Evolutionary conservation across 305 asterid genomes (phyloP), one percentile per base, ranked within the genome.

Genomic region (Fraxinus ornus): DNA sequence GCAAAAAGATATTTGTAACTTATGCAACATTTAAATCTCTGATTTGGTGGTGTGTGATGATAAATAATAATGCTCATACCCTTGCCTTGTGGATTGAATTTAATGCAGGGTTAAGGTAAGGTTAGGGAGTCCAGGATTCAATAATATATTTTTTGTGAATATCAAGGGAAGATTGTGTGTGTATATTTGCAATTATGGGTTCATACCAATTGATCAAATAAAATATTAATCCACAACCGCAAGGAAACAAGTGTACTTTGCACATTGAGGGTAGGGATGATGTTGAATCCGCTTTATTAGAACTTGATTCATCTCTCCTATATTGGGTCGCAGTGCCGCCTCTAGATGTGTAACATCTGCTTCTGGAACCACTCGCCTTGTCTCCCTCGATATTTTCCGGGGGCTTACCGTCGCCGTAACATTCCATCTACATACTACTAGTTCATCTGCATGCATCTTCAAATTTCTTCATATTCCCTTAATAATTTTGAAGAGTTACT

Each of bases 351-450:
- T 6, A 55, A 30, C 44, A 2, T 47, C 36, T 47, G 30, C 79
- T 15, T 12, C 70, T 15, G 10, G 79, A 64, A 44, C 83, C 15
- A 78, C 83, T 39, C 94, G 94, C 79, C 91, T 91, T 36, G 89
- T 87, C 24, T 91, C 94, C 4, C 92, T 91, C 19, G 94, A 91
- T 80, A 90, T 91, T 57, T 91, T 91, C 73, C 93, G 92, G 7
- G 94, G 94, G 21, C 86, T 91, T 21, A 90, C 93, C 30, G 92
- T 91, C n/a, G 91, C 85, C 87, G 94, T 91, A 87, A 71, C 10
- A 30, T 82, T 41, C 13, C 60, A 3, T 47, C 9, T n/a, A 49
- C 60, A 10, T 3, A 60, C 30, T 21, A 2, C 4, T 19, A 60
- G 21, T n/a, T 8, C 15, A 21, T 21, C 70, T 60, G 28, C 70